A percentile compares a stretch with the other conserved stretches of the same genome.
Evolutionary conservation across 1,284 basidiomycete species (phyloP).

Genomic region (Pyrrhoderma lamaoense): DNA sequence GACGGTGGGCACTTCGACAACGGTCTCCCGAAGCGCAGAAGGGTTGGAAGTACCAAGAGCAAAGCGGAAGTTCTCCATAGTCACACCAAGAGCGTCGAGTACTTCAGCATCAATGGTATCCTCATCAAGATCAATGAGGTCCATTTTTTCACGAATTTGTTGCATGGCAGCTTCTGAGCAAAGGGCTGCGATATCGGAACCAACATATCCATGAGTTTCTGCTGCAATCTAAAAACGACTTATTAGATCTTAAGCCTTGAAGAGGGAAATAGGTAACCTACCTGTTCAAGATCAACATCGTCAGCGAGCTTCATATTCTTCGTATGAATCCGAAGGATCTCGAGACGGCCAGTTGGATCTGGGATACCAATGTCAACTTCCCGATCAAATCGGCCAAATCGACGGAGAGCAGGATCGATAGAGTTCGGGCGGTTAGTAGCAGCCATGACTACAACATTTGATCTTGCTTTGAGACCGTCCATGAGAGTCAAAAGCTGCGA

Average conservation of each 20-base stretch:
- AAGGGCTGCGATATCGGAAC: conserved; percentile 93
- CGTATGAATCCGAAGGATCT: conserved; percentile 98
- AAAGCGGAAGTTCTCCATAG: conserved; percentile 98
- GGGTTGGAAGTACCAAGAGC: conserved; percentile 92
- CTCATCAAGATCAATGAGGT: conserved; percentile 86
- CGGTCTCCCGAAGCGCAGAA: conserved; percentile 94
- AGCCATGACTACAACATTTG: conserved; percentile 99
- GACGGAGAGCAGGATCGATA: conserved; percentile 95
- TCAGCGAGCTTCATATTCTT: conserved; percentile 99
- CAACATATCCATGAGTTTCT: conserved; percentile 98
- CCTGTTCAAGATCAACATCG: conserved; percentile 96
- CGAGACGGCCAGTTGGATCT: conserved; percentile 95
- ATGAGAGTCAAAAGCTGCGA: conserved; percentile 97
- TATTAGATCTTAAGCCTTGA: background rate
- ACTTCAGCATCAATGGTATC: conserved; percentile 98
- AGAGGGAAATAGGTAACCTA: too few relatives aligned
- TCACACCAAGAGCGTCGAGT: conserved; percentile 90
- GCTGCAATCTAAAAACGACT: conserved; percentile 71
- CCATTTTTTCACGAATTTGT: conserved; percentile 98
- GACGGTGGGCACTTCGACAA: conserved; percentile 92
- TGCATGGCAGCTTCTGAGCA: conserved; percentile 99
- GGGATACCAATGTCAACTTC: conserved; percentile 99
- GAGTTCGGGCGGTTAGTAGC: conserved; percentile 99
- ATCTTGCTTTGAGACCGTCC: conserved; percentile 98
- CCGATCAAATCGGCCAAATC: conserved; percentile 98